Evolutionary conservation across 148 eudicot genomes (phyloP).

Genomic region (Amaranthus cruentus): DNA sequence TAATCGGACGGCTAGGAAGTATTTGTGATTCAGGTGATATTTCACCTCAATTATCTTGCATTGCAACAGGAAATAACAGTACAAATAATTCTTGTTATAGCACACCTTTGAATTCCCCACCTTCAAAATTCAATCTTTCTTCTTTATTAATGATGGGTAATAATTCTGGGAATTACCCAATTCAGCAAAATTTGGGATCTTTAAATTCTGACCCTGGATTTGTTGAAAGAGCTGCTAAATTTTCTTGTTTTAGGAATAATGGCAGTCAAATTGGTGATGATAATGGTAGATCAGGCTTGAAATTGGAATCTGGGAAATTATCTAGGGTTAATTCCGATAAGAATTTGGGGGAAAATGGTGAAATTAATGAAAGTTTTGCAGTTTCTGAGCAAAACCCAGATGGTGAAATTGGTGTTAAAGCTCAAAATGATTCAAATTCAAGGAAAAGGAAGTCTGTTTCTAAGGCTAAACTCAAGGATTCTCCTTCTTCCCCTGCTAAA

Average conservation of each 20-base stretch:
- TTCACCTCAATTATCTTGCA: conserved; percentile 30
- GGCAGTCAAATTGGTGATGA: not conserved
- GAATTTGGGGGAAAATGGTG: conserved; percentile 13
- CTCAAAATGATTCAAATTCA: conserved; percentile 39
- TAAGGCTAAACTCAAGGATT: conserved; percentile 42
- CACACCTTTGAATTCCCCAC: conserved; percentile 80
- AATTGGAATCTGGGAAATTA: conserved; percentile 27
- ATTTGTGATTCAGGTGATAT: conserved; percentile 50
- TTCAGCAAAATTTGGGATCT: conserved; percentile 18
- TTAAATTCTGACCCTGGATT: conserved; percentile 55
- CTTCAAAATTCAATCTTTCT: conserved; percentile 43
- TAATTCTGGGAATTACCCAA: conserved; percentile 19
- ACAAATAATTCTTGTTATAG: conserved; percentile 58
- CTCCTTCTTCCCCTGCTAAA: conserved; percentile 23
- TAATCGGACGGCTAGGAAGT: conserved; percentile 79
- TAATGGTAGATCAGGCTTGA: conserved; percentile 14
- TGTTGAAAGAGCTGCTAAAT: conserved; percentile 64
- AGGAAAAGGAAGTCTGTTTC: conserved; percentile 71
- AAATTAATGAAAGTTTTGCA: conserved; percentile 50
- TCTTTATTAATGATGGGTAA: conserved; percentile 18
- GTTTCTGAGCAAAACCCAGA: conserved; percentile 74
- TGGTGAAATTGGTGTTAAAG: conserved; percentile 34
- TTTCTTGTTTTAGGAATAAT: conserved; percentile 40
- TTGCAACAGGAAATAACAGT: conserved; percentile 23
- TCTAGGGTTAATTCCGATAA: conserved; percentile 24